Conservation (phyloP, 306 rosid genomes). For the Herpetospermum pedunculosum region DNA sequence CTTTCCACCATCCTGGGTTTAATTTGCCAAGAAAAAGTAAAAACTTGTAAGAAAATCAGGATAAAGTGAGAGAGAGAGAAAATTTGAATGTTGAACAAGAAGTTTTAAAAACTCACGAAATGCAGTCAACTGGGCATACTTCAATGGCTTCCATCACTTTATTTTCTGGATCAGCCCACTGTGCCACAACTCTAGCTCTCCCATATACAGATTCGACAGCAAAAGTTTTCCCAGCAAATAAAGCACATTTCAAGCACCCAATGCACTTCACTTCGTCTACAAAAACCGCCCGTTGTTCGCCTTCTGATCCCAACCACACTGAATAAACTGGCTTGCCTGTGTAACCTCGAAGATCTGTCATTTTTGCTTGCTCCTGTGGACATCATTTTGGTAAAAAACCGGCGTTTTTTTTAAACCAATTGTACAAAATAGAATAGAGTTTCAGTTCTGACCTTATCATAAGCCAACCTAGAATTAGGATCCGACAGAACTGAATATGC, state of each 20-base stretch:
- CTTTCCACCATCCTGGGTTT: constrained; percentile 51
- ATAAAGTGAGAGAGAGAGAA: constrained; percentile 11
- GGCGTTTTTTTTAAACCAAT: neutral
- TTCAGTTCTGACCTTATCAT: constrained; percentile 49
- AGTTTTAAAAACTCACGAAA: constrained; percentile 43
- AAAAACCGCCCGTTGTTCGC: constrained; percentile 68
- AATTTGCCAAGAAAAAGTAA: neutral
- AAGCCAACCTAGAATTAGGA: constrained; percentile 53
- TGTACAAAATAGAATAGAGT: neutral
- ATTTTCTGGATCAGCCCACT: constrained; percentile 74
- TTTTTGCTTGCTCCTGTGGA: constrained; percentile 70
- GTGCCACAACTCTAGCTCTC: constrained; percentile 87
- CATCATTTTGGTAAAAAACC: neutral
- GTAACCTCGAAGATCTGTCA: constrained; percentile 65
- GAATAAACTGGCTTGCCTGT: constrained; percentile 82
- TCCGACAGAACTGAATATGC: constrained; percentile 73
- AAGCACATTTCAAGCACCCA: constrained; percentile 85
- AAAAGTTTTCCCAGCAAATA: constrained; percentile 72
- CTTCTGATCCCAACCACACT: constrained; percentile 62
- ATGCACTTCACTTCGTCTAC: constrained; percentile 85
- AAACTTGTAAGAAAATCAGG: neutral
- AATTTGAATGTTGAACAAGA: neutral
- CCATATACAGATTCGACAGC: constrained; percentile 89
- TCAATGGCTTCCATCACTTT: constrained; percentile 65
- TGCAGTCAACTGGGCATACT: constrained; percentile 91